Percentiles rank a stretch among this genome's conserved stretches.
Conservation (phyloP, 306 rosid species). For the Rosa rugosa region DNA sequence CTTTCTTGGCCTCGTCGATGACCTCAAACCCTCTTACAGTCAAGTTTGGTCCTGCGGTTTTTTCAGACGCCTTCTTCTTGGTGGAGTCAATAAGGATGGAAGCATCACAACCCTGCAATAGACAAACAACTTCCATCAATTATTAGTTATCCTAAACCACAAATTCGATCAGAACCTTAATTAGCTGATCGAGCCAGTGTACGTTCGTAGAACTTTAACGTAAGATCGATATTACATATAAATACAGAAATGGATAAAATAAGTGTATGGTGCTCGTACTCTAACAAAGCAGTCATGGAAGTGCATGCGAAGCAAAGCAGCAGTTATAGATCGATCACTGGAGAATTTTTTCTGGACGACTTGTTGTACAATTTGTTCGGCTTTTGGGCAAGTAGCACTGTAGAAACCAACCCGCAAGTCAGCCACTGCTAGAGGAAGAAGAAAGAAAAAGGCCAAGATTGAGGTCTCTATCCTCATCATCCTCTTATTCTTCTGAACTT, state of each 20-base stretch:
- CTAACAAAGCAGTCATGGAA: slow-evolving; percentile 62
- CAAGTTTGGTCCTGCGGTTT: slow-evolving; percentile 20
- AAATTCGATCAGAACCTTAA: too few species aligned
- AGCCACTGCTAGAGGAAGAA: slow-evolving; percentile 35
- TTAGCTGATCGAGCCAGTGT: background rate
- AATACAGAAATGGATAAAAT: background rate
- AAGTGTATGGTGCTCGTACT: slow-evolving; percentile 29
- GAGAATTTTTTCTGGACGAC: slow-evolving; percentile 37
- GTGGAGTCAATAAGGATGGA: slow-evolving; percentile 52
- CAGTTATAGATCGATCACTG: slow-evolving; percentile 38
- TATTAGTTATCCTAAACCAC: background rate
- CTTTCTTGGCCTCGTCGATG: slow-evolving; percentile 44
- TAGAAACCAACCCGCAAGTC: slow-evolving; percentile 49
- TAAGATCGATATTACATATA: background rate
- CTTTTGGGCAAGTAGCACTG: slow-evolving; percentile 33
- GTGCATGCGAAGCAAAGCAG: slow-evolving; percentile 56
- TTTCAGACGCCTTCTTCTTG: slow-evolving; percentile 25
- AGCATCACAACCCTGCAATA: slow-evolving; percentile 56
- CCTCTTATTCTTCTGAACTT: background rate
- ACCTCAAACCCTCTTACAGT: slow-evolving; percentile 44
- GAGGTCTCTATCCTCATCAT: slow-evolving; percentile 20
- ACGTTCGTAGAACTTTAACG: background rate
- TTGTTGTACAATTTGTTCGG: slow-evolving; percentile 40
- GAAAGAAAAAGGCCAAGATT: slow-evolving; percentile 5
- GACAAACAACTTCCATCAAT: background rate